Base-by-base conservation (phyloP, 495 filamentous ascomycete genomes). In the Annulohypoxylon nitens region DNA sequence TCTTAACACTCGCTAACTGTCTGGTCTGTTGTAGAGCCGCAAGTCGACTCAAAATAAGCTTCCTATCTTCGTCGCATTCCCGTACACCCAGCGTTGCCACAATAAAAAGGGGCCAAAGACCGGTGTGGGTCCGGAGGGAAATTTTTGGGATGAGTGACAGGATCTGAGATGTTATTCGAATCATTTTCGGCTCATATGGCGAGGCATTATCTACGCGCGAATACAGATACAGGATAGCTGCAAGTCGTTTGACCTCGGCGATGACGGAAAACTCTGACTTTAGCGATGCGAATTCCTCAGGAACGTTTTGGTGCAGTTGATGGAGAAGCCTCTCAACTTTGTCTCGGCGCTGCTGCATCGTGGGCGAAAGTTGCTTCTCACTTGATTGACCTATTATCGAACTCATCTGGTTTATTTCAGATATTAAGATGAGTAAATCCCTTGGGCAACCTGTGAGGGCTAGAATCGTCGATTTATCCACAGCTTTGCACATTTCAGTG, bases 51-150 rank as follows among this genome's bases (percentile, higher is more conserved):
- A 74, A 25, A 18, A 74, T 39, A 2, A 70, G 50, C 39, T 66
- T 74, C 50, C 71, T 65, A 18, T 74, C 66, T 54, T 62, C 67
- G 18, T 74, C 71, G 18, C 61, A 70, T 36, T 74, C 71, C 16
- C 71, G 71, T 12, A 74, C 61, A 18, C 71, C 71, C 20, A 74
- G 47, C 5, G 62, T 63, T 4, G 67, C 71, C 36, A 74, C 71
- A 6, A 74, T 74, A 41, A 74, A 74, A 12, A 74, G 43, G 26
- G 67, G 66, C 67, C 71, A 74, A 36, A 74, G 71, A 5, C 61
- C 62, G 1, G 66, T 74, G 16, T 74, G 66, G 11, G 71, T 74
- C 4, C 71, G 66, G 34, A 74, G 61, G 11, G 71, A 70, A 14
- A 74, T 70, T 45, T 53, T 48, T 11, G 67, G 66, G 26, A 74